A percentile compares a stretch with the other conserved stretches of the same genome.
These are phyloP conservation scores for Mycena filopes DNA, from an alignment of 768 basidiomycete genomes.

Conservation along the genomic window DNA sequence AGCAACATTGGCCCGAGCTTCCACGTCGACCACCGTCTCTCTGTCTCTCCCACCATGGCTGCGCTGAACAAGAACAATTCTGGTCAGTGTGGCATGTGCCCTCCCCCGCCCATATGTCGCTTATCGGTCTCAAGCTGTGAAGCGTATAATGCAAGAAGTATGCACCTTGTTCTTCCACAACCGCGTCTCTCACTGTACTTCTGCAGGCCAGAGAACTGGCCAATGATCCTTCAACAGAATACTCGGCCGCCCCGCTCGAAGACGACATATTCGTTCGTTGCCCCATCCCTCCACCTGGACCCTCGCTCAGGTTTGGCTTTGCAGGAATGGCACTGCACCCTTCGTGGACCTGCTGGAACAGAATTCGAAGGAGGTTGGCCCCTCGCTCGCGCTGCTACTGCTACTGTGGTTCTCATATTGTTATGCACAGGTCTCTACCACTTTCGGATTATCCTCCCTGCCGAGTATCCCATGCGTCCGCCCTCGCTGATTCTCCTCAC, in stretches of 20 bases:
- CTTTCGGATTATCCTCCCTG: conserved; percentile 88
- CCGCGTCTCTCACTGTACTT: neutral
- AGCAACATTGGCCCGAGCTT: too few species aligned
- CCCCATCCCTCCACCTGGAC: neutral
- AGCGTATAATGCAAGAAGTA: conserved; percentile 94
- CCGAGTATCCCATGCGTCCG: conserved; percentile 96
- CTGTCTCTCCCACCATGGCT: conserved; percentile 39
- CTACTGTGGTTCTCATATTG: neutral
- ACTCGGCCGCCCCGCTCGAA: conserved; percentile 88
- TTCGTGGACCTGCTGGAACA: conserved; percentile 87
- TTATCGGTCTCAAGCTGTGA: conserved; percentile 70
- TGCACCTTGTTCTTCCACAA: neutral
- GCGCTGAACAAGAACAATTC: conserved; percentile 90
- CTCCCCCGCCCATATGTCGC: neutral
- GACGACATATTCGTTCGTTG: conserved; percentile 88
- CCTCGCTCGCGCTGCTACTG: neutral
- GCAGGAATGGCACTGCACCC: conserved; percentile 96
- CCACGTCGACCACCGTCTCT: conserved; percentile 2
- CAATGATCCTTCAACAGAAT: conserved; percentile 87
- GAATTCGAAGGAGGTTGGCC: conserved; percentile 86
- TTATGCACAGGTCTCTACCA: conserved; percentile 74
- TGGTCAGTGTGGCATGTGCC: conserved; percentile 70
- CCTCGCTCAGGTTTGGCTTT: conserved; percentile 34
- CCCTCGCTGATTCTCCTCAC: conserved; percentile 97
- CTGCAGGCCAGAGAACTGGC: conserved; percentile 80